Percentiles rank a stretch among this genome's conserved stretches.
These are phyloP conservation scores for Leccinum pellstonianum DNA, from an alignment of 768 basidiomycete species.

Conservation along the genomic window DNA sequence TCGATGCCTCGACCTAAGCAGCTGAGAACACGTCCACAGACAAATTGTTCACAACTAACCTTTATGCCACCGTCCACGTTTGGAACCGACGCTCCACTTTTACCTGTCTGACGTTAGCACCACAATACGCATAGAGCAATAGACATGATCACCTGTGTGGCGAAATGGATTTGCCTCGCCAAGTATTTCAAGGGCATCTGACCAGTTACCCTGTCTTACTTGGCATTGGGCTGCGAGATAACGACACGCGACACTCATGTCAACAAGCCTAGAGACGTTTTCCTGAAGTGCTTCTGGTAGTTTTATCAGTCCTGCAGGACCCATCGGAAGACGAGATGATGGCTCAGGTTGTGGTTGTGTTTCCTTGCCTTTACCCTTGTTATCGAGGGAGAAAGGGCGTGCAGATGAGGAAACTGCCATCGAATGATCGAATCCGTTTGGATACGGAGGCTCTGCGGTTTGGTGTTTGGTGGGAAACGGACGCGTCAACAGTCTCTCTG, in stretches of 20 bases:
- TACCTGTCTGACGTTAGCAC: slow-evolving; percentile 37
- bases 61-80: slow-evolving; percentile 95
- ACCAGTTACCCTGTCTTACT: slow-evolving; percentile 88
- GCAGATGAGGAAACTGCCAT: slow-evolving; percentile 34
- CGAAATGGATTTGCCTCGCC: slow-evolving; percentile 91
- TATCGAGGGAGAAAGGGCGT: slow-evolving; percentile 38
- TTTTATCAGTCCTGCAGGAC: slow-evolving; percentile 69
- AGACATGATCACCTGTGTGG: slow-evolving; percentile 50
- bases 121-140: neutral
- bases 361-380: slow-evolving; percentile 68
- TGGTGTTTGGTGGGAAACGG: slow-evolving; percentile 65
- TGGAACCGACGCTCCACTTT: slow-evolving; percentile 68
- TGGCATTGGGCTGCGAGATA: slow-evolving; percentile 97
- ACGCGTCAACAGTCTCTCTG: slow-evolving; percentile 86
- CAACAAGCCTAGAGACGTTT: slow-evolving; percentile 74
- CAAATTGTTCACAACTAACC: slow-evolving; percentile 41
- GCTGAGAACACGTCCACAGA: slow-evolving; percentile 1
- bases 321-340: slow-evolving; percentile 64
- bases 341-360: slow-evolving; percentile 36
- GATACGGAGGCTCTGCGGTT: slow-evolving; percentile 33
- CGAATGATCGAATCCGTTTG: slow-evolving; percentile 23
- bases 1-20: slow-evolving; percentile 90
- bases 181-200: slow-evolving; percentile 87
- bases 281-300: slow-evolving; percentile 63
- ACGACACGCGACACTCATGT: slow-evolving; percentile 93